Percentiles rank a stretch among this genome's conserved stretches.
phyloP scores from a whole-genome alignment of 2,329 filamentous ascomycete species.

The Acrodontium crateriforme region DNA sequence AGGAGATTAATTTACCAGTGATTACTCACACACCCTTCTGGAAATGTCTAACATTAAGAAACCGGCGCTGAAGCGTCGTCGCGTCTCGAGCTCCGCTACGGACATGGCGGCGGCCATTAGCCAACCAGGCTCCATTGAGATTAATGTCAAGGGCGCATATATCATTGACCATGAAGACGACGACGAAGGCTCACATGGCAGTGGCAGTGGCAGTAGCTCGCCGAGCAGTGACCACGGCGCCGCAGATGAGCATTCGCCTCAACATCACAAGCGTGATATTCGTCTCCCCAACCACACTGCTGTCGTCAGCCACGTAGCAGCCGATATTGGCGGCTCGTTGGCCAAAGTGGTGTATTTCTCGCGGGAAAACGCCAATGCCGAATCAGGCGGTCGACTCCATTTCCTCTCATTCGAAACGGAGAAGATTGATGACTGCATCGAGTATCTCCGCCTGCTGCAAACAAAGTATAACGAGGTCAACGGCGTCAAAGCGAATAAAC shows the following conservation, averaged over 20 bases:
- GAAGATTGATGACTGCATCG: slow-evolving; percentile 80
- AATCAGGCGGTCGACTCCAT: slow-evolving; percentile 79
- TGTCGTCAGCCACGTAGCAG: slow-evolving; percentile 89
- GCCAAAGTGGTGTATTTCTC: slow-evolving; percentile 98
- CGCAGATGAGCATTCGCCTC: slow-evolving; percentile 38
- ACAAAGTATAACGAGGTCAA: slow-evolving; percentile 59
- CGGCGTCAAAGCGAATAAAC: slow-evolving; percentile 31
- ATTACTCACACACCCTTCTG: no score
- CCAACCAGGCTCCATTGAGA: slow-evolving; percentile 60
- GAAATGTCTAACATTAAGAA: slow-evolving; percentile 74
- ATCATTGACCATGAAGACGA: slow-evolving; percentile 70
- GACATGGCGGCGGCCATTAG: slow-evolving; percentile 40
- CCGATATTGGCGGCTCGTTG: slow-evolving; percentile 94
- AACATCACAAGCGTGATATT: slow-evolving; percentile 79
- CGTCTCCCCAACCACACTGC: slow-evolving; percentile 90
- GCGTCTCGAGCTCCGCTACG: slow-evolving; percentile 22
- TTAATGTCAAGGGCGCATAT: slow-evolving; percentile 93
- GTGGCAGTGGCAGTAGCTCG: slow-evolving; percentile 13
- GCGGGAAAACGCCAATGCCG: slow-evolving; percentile 47
- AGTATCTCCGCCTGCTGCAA: slow-evolving; percentile 78
- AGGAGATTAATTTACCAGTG: no score
- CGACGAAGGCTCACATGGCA: slow-evolving; percentile 11
- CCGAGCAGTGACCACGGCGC: slow-evolving; percentile 31
- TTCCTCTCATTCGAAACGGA: slow-evolving; percentile 96
- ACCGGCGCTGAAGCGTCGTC: slow-evolving; percentile 30